phyloP scores from a whole-genome alignment of 306 rosid species.

The Quercus engelmannii region DNA sequence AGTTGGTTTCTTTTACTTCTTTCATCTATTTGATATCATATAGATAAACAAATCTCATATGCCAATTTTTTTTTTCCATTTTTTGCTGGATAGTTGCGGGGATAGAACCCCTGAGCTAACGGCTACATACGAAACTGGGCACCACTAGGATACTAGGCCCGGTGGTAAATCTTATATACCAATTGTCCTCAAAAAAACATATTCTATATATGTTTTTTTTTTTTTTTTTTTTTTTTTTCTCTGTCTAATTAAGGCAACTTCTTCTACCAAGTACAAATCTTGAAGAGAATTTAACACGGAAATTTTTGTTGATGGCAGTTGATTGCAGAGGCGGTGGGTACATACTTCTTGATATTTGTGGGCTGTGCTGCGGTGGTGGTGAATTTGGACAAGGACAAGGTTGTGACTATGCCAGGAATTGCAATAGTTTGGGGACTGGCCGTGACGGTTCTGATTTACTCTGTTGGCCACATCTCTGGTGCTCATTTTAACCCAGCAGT shows the following conservation, averaged over 20 bases:
- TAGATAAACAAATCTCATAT: too few species aligned
- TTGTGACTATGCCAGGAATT: slow-evolving; percentile 63
- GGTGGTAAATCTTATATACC: too few species aligned
- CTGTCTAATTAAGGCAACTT: background rate
- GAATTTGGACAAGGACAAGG: slow-evolving; percentile 30
- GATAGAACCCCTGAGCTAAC: too few species aligned
- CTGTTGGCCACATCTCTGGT: slow-evolving; percentile 86
- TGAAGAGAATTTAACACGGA: background rate
- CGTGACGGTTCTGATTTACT: slow-evolving; percentile 59
- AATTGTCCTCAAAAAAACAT: too few species aligned
- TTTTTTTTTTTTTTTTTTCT: background rate
- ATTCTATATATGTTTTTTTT: background rate
- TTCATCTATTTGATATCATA: too few species aligned
- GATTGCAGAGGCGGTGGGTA: slow-evolving; percentile 72
- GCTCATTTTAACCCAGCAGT: slow-evolving; percentile 93
- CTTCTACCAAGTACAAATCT: background rate
- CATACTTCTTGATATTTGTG: slow-evolving; percentile 73
- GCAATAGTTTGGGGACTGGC: slow-evolving; percentile 68
- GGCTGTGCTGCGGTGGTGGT: slow-evolving; percentile 74
- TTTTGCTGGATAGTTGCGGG: too few species aligned
- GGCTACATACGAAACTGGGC: too few species aligned
- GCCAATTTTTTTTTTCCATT: too few species aligned
- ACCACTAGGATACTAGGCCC: too few species aligned
- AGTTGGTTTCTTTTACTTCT: too few species aligned
- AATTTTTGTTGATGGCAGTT: slow-evolving; percentile 36